phyloP scores from a whole-genome alignment of 164 flowering plant genomes.

The Chimonanthus salicifolius region DNA sequence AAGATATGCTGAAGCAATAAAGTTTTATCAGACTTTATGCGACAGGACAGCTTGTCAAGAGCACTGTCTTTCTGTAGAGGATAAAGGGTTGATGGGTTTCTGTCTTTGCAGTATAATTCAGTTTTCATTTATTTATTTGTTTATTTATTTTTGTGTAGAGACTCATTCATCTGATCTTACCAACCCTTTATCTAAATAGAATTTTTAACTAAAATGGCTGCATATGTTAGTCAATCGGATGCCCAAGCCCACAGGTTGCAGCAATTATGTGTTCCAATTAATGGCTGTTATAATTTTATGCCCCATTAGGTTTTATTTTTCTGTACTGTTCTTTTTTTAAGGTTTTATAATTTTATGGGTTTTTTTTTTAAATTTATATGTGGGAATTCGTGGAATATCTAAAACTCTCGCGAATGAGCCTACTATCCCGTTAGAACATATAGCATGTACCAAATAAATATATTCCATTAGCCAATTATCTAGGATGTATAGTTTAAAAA shows the following conservation, averaged over 20 bases:
- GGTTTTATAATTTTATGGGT: too few species aligned
- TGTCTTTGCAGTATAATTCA: not conserved
- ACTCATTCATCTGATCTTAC: not conserved
- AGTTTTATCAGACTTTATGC: not conserved
- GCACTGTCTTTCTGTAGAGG: not conserved
- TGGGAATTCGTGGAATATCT: too few species aligned
- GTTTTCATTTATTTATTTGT: constrained; percentile 4
- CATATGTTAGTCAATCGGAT: not conserved
- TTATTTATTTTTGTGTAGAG: not conserved
- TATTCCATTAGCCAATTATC: too few species aligned
- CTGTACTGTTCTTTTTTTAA: too few species aligned
- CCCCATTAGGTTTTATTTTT: too few species aligned
- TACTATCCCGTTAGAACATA: too few species aligned
- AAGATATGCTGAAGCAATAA: not conserved
- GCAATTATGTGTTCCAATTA: too few species aligned
- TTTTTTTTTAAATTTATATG: too few species aligned
- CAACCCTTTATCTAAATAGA: not conserved
- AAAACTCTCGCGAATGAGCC: too few species aligned
- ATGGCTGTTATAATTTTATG: too few species aligned
- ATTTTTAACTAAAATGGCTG: not conserved
- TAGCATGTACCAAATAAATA: too few species aligned
- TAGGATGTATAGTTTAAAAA: too few species aligned
- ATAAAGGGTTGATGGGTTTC: constrained; percentile 1
- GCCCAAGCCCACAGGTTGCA: not conserved
- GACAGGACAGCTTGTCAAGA: constrained; percentile 10